Evolutionary conservation across 2,329 filamentous ascomycete species (phyloP).

Genomic region (Phialophora verrucosa): DNA sequence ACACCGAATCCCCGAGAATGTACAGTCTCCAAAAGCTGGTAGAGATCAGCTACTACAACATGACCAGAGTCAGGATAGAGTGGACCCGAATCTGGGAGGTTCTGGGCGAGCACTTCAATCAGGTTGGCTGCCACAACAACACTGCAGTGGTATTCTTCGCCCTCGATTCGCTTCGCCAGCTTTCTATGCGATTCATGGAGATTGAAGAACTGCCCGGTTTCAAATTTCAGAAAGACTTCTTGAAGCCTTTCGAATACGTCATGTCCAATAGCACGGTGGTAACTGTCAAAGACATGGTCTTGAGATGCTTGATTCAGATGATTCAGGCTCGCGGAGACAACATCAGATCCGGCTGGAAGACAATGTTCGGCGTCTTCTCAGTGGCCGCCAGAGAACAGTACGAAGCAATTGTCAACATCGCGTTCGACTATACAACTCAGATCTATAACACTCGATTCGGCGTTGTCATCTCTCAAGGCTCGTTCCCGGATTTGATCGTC

Average conservation of each 20-base stretch:
- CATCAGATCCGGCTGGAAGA: conserved; percentile 96
- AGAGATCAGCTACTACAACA: conserved; percentile 99
- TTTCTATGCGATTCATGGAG: conserved; percentile 99
- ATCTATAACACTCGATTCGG: conserved; percentile 96
- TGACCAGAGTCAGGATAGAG: conserved; percentile 96
- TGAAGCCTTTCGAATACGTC: conserved; percentile 98
- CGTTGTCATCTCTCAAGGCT: conserved; percentile 92
- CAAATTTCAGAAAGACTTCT: conserved; percentile 99
- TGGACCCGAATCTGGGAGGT: conserved; percentile 99
- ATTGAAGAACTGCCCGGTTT: conserved; percentile 97
- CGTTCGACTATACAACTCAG: conserved; percentile 94
- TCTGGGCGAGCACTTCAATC: conserved; percentile 97
- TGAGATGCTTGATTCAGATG: conserved; percentile 98
- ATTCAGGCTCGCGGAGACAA: conserved; percentile 96
- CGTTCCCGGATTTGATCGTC: conserved; percentile 94
- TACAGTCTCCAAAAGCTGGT: conserved; percentile 98
- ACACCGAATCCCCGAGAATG: conserved; percentile 92
- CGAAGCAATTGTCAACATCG: conserved; percentile 93
- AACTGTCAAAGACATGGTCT: conserved; percentile 94
- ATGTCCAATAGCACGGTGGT: conserved; percentile 91
- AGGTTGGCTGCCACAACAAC: conserved; percentile 94
- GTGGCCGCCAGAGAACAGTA: conserved; percentile 92
- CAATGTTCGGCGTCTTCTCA: conserved; percentile 99
- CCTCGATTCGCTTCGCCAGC: conserved; percentile 88
- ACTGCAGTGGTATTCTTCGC: conserved; percentile 98